Conservation (phyloP, 495 filamentous ascomycete species). For the Letharia lupina region DNA sequence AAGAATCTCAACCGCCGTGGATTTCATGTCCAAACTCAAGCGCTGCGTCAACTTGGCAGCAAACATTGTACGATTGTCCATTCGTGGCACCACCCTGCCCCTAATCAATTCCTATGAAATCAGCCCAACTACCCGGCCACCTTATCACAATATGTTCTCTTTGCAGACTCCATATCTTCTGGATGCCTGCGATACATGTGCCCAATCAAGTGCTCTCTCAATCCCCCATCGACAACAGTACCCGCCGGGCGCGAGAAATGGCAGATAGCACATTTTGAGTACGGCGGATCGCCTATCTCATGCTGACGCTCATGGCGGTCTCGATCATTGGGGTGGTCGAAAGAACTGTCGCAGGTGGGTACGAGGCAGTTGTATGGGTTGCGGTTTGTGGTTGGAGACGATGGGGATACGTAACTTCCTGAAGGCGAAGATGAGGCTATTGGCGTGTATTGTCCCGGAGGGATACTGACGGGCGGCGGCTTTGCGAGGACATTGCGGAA, state of each 20-base stretch:
- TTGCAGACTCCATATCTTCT: not conserved
- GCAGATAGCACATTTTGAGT: not conserved
- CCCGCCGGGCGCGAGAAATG: not conserved
- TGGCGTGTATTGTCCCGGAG: conserved; percentile 1
- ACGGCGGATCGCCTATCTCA: not conserved
- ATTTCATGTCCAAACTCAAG: not conserved
- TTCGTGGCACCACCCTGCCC: not conserved
- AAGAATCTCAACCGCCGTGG: not conserved
- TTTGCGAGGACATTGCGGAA: not conserved
- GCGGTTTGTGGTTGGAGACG: not conserved
- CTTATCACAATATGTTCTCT: not conserved
- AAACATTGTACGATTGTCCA: not conserved
- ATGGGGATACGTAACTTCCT: not conserved
- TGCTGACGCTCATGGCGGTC: conserved; percentile 1
- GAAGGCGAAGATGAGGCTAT: not conserved
- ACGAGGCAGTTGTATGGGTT: not conserved
- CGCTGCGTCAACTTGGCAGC: not conserved
- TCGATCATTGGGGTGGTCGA: not conserved
- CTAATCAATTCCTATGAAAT: not conserved
- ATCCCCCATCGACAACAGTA: not conserved
- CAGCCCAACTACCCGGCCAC: not conserved
- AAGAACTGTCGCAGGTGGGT: not conserved
- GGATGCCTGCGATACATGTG: not conserved
- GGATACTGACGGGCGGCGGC: not conserved
- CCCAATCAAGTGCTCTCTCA: not conserved